phyloP scores from a whole-genome alignment of 1,139 yeast genomes.

The Candida sanyaensis region DNA sequence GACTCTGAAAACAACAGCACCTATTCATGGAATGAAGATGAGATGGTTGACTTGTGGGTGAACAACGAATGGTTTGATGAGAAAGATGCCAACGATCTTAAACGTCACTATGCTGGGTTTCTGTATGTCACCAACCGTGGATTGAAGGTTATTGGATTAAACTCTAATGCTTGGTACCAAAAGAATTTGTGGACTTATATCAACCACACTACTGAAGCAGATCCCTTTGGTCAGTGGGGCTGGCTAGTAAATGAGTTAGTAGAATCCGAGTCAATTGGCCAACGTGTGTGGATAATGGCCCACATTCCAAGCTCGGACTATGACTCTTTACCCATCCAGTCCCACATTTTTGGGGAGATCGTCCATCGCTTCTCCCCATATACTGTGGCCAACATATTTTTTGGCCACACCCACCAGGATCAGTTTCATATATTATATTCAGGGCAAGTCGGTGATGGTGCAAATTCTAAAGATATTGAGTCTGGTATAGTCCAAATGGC shows the following conservation, averaged over 20 bases:
- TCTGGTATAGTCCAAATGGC: constrained; percentile 44
- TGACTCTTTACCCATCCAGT: constrained; percentile 65
- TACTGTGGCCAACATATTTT: constrained; percentile 68
- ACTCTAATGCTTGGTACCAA: constrained; percentile 67
- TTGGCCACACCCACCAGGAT: constrained; percentile 74
- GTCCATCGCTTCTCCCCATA: constrained; percentile 69
- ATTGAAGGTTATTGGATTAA: constrained; percentile 62
- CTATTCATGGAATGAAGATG: constrained; percentile 59
- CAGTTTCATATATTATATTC: constrained; percentile 62
- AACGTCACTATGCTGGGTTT: constrained; percentile 61
- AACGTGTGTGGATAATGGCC: constrained; percentile 71
- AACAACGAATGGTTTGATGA: constrained; percentile 38
- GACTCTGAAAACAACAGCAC: constrained; percentile 40
- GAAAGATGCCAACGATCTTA: constrained; percentile 19
- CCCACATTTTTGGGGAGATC: constrained; percentile 56
- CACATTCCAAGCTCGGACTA: constrained; percentile 61
- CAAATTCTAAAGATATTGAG: constrained; percentile 32
- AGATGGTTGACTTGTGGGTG: constrained; percentile 61
- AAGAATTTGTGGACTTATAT: constrained; percentile 66
- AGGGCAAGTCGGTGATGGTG: no score
- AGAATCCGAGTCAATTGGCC: constrained; percentile 56
- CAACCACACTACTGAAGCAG: constrained; percentile 53
- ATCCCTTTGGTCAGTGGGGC: constrained; percentile 63
- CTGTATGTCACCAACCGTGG: constrained; percentile 58
- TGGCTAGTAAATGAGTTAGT: constrained; percentile 62